Base-by-base conservation (phyloP, 805 yeast genomes). In the Yarrowia deformans region DNA sequence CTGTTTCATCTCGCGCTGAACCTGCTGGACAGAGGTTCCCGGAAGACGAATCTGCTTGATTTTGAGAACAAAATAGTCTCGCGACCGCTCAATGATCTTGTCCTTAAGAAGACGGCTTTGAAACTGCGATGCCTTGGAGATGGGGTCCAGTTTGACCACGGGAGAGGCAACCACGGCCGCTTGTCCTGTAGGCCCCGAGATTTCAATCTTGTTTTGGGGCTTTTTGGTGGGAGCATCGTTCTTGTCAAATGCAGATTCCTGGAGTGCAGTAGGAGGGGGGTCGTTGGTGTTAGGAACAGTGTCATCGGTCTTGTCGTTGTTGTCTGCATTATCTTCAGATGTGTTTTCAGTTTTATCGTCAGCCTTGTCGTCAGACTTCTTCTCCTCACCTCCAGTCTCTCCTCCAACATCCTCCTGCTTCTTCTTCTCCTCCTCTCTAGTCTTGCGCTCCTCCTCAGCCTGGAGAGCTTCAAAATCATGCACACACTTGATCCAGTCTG, bases 1-100 rank as follows among this genome's bases (percentile, higher is more conserved):
- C 50, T 83, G 81, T 3, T 91, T 76, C 64, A 95, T 78, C 39
- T 85, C 84, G 45, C 83, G 82, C 77, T 95, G 98, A 14, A 93
- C 81, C 0, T 82, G 82, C 75, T 92, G 97, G 0, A 97, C 88
- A 12, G 94, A 86, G 0, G 83, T 79, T 18, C 88, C 86, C 2
- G 85, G 84, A n/a, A 81, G 82, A 69, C 98, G 82, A 29, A 95
- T 78, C n/a, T 77, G 74, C 72, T 90, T 89, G 69, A 95, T 89
- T 71, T 88, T 85, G 8, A 78, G 73, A 1, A 91, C 86, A 39
- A 93, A 78, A 74, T 80, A 89, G 75, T 89, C 90, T 71, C 96
- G 84, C 2, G 91, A 86, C 69, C 97, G 83, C 75, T 93, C 97
- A 1, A 91, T 77, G 0, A 91, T 86, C 73, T 90, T 88, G 29